These are phyloP conservation scores for Parmales sp. DNA, from an alignment of 108 stramenopile species.

Conservation along the genomic window DNA sequence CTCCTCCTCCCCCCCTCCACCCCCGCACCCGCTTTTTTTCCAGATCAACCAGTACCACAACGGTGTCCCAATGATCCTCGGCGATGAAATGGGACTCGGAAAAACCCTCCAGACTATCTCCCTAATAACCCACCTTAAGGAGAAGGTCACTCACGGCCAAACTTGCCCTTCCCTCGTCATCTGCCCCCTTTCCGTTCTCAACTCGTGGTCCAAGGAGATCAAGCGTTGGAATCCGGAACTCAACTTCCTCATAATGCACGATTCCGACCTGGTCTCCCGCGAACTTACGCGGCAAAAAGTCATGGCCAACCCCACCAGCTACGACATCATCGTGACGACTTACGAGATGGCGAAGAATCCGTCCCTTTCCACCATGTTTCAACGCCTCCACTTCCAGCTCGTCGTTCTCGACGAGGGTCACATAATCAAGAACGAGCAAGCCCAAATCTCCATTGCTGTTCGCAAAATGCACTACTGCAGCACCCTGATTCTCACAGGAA, in stretches of 20 bases:
- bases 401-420: constrained; percentile 90
- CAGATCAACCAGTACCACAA: too few species aligned
- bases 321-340: constrained; percentile 78
- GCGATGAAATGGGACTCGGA: constrained; percentile 79
- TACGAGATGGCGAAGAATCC: constrained; percentile 68
- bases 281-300: background rate
- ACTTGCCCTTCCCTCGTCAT: constrained; percentile 73
- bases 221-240: constrained; percentile 61
- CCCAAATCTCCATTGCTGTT: constrained; percentile 42
- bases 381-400: constrained; percentile 48
- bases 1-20: constrained; percentile 28
- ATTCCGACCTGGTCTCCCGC: constrained; percentile 33
- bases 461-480: constrained; percentile 42
- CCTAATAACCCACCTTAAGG: constrained; percentile 63
- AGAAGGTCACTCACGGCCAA: constrained; percentile 22
- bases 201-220: constrained; percentile 73
- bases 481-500: constrained; percentile 79
- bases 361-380: constrained; percentile 31
- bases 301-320: constrained; percentile 21
- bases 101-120: constrained; percentile 89
- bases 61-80: constrained; percentile 66
- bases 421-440: constrained; percentile 67
- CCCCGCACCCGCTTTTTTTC: too few species aligned
- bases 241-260: constrained; percentile 60
- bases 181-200: constrained; percentile 71